phyloP scores from a whole-genome alignment of 805 yeast genomes.

The Lachancea mirantina region DNA sequence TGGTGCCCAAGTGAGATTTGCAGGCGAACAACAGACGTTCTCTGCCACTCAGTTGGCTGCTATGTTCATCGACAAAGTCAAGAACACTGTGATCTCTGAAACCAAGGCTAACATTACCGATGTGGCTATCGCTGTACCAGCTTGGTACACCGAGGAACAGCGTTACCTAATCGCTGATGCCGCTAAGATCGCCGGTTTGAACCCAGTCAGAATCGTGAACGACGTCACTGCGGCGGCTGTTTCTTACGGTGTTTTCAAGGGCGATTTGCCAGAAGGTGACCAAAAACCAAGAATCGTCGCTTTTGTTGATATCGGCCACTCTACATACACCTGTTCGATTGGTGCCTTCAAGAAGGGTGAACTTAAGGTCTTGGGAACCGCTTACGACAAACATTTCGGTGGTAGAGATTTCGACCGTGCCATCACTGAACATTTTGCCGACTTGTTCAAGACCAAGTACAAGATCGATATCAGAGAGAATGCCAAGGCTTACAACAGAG shows the following conservation, averaged over 20 bases:
- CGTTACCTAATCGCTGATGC: conserved; percentile 96
- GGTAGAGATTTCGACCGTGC: conserved; percentile 96
- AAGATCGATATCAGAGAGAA: conserved; percentile 87
- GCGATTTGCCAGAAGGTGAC: conserved; percentile 76
- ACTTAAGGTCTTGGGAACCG: conserved; percentile 84
- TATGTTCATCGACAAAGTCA: conserved; percentile 89
- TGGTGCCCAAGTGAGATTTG: conserved; percentile 79
- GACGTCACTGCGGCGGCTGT: conserved; percentile 99
- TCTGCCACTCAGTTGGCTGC: conserved; percentile 87
- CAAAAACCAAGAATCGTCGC: conserved; percentile 87
- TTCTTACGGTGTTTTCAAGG: conserved; percentile 97
- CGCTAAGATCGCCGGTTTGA: conserved; percentile 89
- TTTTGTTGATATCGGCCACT: conserved; percentile 94
- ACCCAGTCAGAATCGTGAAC: conserved; percentile 96
- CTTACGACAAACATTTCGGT: conserved; percentile 94
- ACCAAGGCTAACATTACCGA: conserved; percentile 72
- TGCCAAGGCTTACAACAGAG: conserved; percentile 93
- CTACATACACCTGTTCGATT: conserved; percentile 83
- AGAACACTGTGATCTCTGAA: conserved; percentile 71
- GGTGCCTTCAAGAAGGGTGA: conserved; percentile 95
- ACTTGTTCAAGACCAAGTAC: conserved; percentile 84
- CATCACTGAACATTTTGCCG: conserved; percentile 90
- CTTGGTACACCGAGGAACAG: conserved; percentile 94
- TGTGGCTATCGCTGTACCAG: conserved; percentile 91
- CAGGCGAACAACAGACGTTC: conserved; percentile 71